Evolutionary conservation across 805 yeast genomes (phyloP), one percentile per base, ranked within the genome.

Genomic region (Blastobotrys mokoenaii): DNA sequence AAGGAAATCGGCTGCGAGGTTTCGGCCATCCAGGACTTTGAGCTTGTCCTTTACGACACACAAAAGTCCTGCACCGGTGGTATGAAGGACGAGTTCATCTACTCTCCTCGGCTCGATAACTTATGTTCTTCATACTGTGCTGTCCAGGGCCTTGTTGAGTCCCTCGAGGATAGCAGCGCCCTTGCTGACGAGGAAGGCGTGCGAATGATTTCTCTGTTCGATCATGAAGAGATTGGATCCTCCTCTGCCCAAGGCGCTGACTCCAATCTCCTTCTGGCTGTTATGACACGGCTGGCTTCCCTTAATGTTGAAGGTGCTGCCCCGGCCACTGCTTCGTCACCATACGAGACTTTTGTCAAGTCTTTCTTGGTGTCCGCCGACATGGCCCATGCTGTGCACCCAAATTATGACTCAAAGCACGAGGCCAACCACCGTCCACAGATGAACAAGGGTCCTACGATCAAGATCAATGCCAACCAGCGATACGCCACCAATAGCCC

Each of bases 311-410:
- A 71, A 35, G 69, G 69, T 1, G 46, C 42, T 25, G 54, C 49
- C 27, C 51, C 63, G 3, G 63, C 64, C 30, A 51, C 61, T 3
- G 40, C 49, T 10, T 40, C 52, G 6, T 44, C 47, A 18, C 43
- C 52, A 20, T 60, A 45, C 40, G 56, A 58, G 47, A 59, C 64
- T 1, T 46, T 57, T 37, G 55, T 65, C 8, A 82, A 81, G 61
- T 87, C 97, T 1, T 89, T 93, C 64, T 74, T 90, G 54, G 64
- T 93, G 38, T 89, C 97, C 0, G 85, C 96, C 0, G 98, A 90
- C 63, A 93, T 88, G 79, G 96, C 97, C 1, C 98, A 90, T 61
- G 97, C 96, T 29, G 83, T 90, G 33, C 96, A 90, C 63, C 98
- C 98, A 47, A 90, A 90, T 64, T 90, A 90, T 63, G 67, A 76